Evolutionary conservation across 192 early-diverging fungal species (phyloP), one percentile per base, ranked within the genome.

Genomic region (Coemansia sp.): DNA sequence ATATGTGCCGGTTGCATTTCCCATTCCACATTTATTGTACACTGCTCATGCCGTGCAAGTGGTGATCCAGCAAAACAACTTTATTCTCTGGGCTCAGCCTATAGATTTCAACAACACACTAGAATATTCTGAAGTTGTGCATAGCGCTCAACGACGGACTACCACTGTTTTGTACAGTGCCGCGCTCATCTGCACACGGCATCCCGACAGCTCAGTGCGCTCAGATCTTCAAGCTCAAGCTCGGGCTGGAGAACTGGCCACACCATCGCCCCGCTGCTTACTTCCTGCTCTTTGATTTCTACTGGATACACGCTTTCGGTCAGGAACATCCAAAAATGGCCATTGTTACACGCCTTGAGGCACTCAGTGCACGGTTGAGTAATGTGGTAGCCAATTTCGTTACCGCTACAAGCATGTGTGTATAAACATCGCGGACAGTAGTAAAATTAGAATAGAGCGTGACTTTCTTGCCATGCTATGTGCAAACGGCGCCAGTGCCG

Each of bases 241-340:
- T 82, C 79, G 4, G 62, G 46, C 19, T 60, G 43, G 41, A 64
- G 63, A 47, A 47, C 66, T 45, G 74, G 72, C 56, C 59, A 65
- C 2, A 64, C 35, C 27, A 71, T 41, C 20, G 63, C 59, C 4
- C 64, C 56, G 24, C 37, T 62, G 22, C 49, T 35, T 40, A 46
- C 22, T 27, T 27, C 47, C 24, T 38, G n/a, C 6, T 65, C 85
- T 68, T 43, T 79, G 46, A 58, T 67, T 24, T 83, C 80, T 20
- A 77, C 31, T 22, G 80, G 76, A 45, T 83, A 77, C 14, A 96
- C 93, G 12, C 83, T 86, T 41, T 94, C 89, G 0, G 88, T 90
- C 39, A 91, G 86, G 73, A 97, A 97, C 95, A 97, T 98, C 94
- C 94, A 97, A 77, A 94, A 95, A 70, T 98, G 95, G 0, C 96